These are phyloP conservation scores for Trapa incisa DNA, from an alignment of 345 rosid species.

Conservation along the genomic window DNA sequence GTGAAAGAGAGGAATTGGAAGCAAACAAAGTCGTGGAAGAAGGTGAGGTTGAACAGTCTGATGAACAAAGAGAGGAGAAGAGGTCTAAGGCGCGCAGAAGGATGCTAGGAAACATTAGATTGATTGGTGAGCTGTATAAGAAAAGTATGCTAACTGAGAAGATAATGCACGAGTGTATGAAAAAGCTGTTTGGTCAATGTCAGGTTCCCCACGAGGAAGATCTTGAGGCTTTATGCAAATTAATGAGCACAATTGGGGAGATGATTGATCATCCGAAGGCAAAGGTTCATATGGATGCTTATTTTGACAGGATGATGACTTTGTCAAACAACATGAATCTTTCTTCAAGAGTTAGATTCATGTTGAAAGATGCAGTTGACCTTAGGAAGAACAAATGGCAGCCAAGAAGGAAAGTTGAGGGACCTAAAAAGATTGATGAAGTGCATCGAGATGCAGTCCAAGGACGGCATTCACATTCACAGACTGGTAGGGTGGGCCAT, in stretches of 20 bases:
- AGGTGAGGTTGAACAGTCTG: conserved; percentile 61
- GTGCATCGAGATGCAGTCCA: conserved; percentile 98
- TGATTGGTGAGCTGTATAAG: conserved; percentile 93
- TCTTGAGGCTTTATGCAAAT: conserved; percentile 81
- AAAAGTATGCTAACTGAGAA: conserved; percentile 84
- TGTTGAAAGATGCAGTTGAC: conserved; percentile 85
- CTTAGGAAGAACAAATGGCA: conserved; percentile 91
- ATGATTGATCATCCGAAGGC: conserved; percentile 70
- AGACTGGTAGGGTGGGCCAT: conserved; percentile 56
- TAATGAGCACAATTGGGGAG: conserved; percentile 91
- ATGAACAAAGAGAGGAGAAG: conserved; percentile 80
- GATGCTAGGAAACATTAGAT: conserved; percentile 93
- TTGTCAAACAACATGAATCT: conserved; percentile 64
- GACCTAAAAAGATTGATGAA: conserved; percentile 96
- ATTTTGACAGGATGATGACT: conserved; percentile 61
- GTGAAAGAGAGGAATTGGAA: conserved; percentile 85
- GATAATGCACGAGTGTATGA: conserved; percentile 87
- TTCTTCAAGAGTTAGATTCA: conserved; percentile 79
- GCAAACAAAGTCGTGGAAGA: conserved; percentile 76
- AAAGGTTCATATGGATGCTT: conserved; percentile 55
- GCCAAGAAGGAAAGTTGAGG: conserved; percentile 98
- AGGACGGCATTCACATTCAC: conserved; percentile 78
- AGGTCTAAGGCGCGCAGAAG: conserved; percentile 74
- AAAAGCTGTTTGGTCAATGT: conserved; percentile 53
- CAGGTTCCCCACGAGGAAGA: conserved; percentile 88